Percentiles rank a stretch among this genome's conserved stretches.
These are phyloP conservation scores for Microsporum audouinii DNA, from an alignment of 2,329 filamentous ascomycete genomes.

Conservation along the genomic window DNA sequence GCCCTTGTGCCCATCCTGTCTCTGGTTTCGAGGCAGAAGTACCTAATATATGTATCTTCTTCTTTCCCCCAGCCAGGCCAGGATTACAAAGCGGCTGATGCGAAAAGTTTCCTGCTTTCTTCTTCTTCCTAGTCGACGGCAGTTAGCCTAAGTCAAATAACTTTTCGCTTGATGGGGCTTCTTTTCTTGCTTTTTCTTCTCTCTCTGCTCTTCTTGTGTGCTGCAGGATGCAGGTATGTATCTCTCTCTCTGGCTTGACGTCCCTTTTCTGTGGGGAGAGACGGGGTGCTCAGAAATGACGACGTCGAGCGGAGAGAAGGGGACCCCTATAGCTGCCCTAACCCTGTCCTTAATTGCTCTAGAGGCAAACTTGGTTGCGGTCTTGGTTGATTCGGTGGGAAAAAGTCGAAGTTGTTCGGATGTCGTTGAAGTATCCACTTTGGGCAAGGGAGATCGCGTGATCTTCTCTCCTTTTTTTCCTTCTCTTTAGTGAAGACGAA, in stretches of 20 bases:
- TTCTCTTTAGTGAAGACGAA: neutral
- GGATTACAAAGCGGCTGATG: constrained; percentile 3
- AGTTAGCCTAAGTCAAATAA: neutral
- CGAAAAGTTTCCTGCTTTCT: neutral
- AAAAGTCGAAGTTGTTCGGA: neutral
- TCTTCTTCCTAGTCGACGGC: neutral
- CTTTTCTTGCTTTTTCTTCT: neutral
- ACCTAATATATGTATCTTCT: neutral
- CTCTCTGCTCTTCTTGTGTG: neutral
- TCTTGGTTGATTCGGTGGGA: neutral
- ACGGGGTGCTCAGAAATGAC: neutral
- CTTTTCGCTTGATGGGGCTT: neutral
- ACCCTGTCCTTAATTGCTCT: neutral
- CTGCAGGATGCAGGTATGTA: neutral
- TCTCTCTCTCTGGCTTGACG: neutral
- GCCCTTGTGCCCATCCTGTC: neutral
- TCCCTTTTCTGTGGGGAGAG: neutral
- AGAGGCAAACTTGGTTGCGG: neutral
- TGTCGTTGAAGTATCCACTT: neutral
- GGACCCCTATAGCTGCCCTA: neutral
- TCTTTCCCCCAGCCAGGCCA: neutral
- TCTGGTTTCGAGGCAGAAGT: neutral
- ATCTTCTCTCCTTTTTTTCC: neutral
- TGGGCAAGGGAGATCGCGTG: neutral
- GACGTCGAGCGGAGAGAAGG: neutral